These are phyloP conservation scores for Leucocoprinus leucothites DNA, from an alignment of 768 basidiomycete genomes.

Conservation along the genomic window DNA sequence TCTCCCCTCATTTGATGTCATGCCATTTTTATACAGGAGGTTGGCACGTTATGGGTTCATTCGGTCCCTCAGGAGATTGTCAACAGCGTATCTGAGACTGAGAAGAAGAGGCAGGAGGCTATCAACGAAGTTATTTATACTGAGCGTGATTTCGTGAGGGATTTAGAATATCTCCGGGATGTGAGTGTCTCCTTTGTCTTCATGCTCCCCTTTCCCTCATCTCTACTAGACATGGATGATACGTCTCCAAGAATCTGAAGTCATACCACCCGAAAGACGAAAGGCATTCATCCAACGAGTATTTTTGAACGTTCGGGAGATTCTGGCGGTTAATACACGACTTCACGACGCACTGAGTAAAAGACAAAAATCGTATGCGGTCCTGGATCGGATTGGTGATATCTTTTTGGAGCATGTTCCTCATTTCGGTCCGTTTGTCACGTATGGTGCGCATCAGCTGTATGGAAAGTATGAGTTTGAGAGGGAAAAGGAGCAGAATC, in stretches of 20 bases:
- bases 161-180: slow-evolving; percentile 97
- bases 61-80: slow-evolving; percentile 93
- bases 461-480: slow-evolving; percentile 99
- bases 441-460: slow-evolving; percentile 93
- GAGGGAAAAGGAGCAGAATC: slow-evolving; percentile 93
- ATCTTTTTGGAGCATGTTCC: slow-evolving; percentile 85
- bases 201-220: slow-evolving; percentile 1
- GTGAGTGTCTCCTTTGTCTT: slow-evolving; percentile 40
- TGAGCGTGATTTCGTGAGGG: slow-evolving; percentile 95
- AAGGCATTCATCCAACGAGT: slow-evolving; percentile 90
- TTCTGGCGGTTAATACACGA: slow-evolving; percentile 85
- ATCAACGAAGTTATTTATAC: slow-evolving; percentile 97
- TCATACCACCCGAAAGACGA: slow-evolving; percentile 73
- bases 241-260: slow-evolving; percentile 69
- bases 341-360: slow-evolving; percentile 94
- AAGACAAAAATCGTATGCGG: slow-evolving; percentile 91
- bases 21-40: slow-evolving; percentile 32
- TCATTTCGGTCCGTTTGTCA: slow-evolving; percentile 89
- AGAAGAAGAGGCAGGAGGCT: slow-evolving; percentile 96
- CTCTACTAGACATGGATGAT: slow-evolving; percentile 78
- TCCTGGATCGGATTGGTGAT: slow-evolving; percentile 91
- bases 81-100: slow-evolving; percentile 86
- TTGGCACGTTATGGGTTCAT: slow-evolving; percentile 91
- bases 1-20: too few relatives aligned
- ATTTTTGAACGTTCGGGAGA: slow-evolving; percentile 97